Conservation (phyloP, 768 basidiomycete species). For the Lanmaoa pseudosensibilis region DNA sequence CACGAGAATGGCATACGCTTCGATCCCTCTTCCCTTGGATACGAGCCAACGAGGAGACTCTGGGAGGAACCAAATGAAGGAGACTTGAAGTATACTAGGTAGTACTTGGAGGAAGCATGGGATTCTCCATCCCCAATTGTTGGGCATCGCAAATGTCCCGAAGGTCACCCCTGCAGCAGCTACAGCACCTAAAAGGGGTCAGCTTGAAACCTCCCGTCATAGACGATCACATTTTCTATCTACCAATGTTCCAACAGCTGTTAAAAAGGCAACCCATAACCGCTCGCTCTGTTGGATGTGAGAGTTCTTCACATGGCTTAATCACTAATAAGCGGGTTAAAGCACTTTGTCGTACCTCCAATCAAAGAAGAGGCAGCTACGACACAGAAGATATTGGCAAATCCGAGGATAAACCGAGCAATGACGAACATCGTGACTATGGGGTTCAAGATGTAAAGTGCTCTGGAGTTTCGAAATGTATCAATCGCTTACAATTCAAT, state of each 20-base stretch:
- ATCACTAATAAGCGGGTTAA: no score
- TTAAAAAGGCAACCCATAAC: slow-evolving; percentile 14
- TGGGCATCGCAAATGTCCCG: slow-evolving; percentile 59
- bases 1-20: slow-evolving; percentile 47
- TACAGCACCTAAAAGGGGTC: slow-evolving; percentile 15
- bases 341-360: slow-evolving; percentile 13
- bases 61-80: slow-evolving; percentile 57
- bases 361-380: slow-evolving; percentile 24
- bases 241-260: slow-evolving; percentile 13
- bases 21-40: slow-evolving; percentile 50
- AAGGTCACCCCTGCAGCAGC: slow-evolving; percentile 54
- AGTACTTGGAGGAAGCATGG: slow-evolving; percentile 57
- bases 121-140: slow-evolving; percentile 69
- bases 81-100: slow-evolving; percentile 53
- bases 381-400: slow-evolving; percentile 11
- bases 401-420: slow-evolving; percentile 21
- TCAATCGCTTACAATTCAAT: slow-evolving; percentile 7
- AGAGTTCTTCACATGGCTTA: slow-evolving; percentile 13
- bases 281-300: slow-evolving; percentile 25
- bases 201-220: not conserved
- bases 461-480: not conserved
- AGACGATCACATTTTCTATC: not conserved
- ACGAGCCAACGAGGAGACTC: slow-evolving; percentile 69
- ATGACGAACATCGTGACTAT: slow-evolving; percentile 15
- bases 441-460: not conserved